Evolutionary conservation across 2,329 filamentous ascomycete genomes (phyloP).

Genomic region (Arthrobotrys sphaeroides): DNA sequence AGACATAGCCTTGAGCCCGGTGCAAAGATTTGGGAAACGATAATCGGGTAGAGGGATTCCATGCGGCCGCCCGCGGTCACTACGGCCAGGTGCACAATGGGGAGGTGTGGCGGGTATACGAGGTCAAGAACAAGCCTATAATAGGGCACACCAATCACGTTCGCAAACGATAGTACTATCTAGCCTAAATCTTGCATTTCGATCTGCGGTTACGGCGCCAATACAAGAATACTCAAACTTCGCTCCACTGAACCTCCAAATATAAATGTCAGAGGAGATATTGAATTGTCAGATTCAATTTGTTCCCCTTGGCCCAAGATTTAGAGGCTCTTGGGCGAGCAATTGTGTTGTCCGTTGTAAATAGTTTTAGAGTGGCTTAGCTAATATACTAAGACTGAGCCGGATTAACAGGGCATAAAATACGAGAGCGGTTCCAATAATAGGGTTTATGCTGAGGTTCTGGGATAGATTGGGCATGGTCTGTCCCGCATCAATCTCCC

Average conservation of each 20-base stretch:
- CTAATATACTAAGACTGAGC: slow-evolving; percentile 36
- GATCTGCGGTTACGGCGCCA: slow-evolving; percentile 28
- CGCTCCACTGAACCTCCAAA: slow-evolving; percentile 5
- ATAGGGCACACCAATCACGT: slow-evolving; percentile 32
- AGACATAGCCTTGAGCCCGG: slow-evolving; percentile 20
- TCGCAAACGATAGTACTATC: slow-evolving; percentile 10
- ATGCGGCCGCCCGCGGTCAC: slow-evolving; percentile 17
- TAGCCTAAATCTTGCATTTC: slow-evolving; percentile 51
- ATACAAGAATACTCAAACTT: slow-evolving; percentile 7
- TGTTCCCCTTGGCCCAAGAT: neutral
- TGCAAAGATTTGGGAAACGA: slow-evolving; percentile 1
- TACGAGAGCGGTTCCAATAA: slow-evolving; percentile 53
- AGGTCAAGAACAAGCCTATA: slow-evolving; percentile 23
- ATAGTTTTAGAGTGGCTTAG: slow-evolving; percentile 45
- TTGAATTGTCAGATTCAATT: slow-evolving; percentile 22
- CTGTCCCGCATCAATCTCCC: slow-evolving; percentile 21
- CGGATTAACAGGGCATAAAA: slow-evolving; percentile 29
- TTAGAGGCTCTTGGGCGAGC: neutral
- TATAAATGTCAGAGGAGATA: slow-evolving; percentile 10
- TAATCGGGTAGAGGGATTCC: slow-evolving; percentile 12
- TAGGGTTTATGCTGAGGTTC: slow-evolving; percentile 44
- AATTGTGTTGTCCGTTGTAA: slow-evolving; percentile 53
- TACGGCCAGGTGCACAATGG: neutral
- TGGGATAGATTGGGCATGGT: slow-evolving; percentile 21
- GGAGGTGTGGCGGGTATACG: slow-evolving; percentile 49